These are phyloP conservation scores for Posidonia oceanica DNA, from an alignment of 116 monocot species.

Conservation along the genomic window DNA sequence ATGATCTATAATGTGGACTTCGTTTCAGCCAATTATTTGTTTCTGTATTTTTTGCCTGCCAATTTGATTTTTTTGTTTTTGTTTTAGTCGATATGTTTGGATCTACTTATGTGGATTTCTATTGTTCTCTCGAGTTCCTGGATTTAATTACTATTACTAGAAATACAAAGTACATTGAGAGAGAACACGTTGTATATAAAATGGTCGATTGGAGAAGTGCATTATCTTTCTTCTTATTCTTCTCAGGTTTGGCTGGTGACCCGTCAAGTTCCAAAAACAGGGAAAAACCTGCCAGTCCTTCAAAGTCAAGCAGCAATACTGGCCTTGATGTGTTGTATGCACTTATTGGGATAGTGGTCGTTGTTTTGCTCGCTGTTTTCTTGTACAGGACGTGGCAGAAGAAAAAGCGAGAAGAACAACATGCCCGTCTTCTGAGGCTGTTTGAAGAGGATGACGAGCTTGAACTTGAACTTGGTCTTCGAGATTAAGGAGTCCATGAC, in stretches of 20 bases:
- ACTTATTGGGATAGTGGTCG: constrained; percentile 24
- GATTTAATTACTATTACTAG: neutral
- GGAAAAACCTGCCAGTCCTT: constrained; percentile 15
- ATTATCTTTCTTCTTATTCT: constrained; percentile 1
- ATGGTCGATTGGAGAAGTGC: neutral
- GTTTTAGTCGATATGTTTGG: neutral
- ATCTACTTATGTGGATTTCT: neutral
- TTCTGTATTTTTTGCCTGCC: neutral
- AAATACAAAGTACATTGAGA: neutral
- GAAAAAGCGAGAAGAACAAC: constrained; percentile 72
- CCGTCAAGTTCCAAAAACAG: constrained; percentile 30
- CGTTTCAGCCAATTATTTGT: too few species aligned
- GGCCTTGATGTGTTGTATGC: constrained; percentile 29
- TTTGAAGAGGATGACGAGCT: constrained; percentile 89
- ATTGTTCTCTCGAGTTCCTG: neutral
- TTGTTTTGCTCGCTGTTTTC: constrained; percentile 26
- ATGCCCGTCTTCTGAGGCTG: constrained; percentile 58
- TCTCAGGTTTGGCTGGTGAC: constrained; percentile 37
- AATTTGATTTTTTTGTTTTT: neutral
- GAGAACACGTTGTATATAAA: neutral
- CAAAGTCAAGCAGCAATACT: constrained; percentile 21
- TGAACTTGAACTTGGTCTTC: constrained; percentile 71
- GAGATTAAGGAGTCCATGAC: constrained; percentile 26
- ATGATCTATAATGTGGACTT: too few species aligned
- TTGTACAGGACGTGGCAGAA: constrained; percentile 66